These are phyloP conservation scores for Clavaria fumosa DNA, from an alignment of 768 basidiomycete genomes.

Conservation along the genomic window DNA sequence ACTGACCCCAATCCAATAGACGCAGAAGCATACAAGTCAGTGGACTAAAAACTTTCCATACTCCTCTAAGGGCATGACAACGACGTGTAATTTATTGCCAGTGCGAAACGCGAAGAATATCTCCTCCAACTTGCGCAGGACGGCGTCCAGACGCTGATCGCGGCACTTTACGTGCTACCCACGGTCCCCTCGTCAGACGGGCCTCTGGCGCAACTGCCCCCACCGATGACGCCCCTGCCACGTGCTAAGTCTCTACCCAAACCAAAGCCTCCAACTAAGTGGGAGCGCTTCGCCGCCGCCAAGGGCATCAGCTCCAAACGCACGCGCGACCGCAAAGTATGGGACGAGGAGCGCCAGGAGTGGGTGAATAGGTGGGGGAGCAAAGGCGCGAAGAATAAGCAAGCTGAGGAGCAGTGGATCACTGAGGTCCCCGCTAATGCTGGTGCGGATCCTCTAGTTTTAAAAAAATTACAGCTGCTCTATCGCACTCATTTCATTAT, in stretches of 20 bases:
- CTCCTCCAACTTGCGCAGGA: conserved; percentile 68
- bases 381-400: conserved; percentile 80
- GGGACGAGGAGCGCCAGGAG: conserved; percentile 90
- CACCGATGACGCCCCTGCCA: conserved; percentile 63
- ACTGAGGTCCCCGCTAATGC: conserved; percentile 80
- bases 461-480: neutral
- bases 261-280: conserved; percentile 86
- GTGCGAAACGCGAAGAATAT: conserved; percentile 66
- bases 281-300: conserved; percentile 88
- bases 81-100: conserved; percentile 15
- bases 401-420: conserved; percentile 78
- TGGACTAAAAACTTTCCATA: conserved; percentile 3
- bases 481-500: neutral
- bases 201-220: conserved; percentile 68
- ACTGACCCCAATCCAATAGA: conserved; percentile 84
- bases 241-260: conserved; percentile 88
- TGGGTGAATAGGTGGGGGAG: conserved; percentile 89
- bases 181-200: conserved; percentile 63
- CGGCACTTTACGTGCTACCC: conserved; percentile 71
- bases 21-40: conserved; percentile 67
- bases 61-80: neutral
- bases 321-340: conserved; percentile 62
- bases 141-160: conserved; percentile 67
- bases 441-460: conserved; percentile 32
- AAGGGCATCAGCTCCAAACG: conserved; percentile 88